Percentiles rank a stretch among this genome's conserved stretches.
Evolutionary conservation across 192 early-diverging fungal genomes (phyloP).

Genomic region (Glomus cerebriforme): DNA sequence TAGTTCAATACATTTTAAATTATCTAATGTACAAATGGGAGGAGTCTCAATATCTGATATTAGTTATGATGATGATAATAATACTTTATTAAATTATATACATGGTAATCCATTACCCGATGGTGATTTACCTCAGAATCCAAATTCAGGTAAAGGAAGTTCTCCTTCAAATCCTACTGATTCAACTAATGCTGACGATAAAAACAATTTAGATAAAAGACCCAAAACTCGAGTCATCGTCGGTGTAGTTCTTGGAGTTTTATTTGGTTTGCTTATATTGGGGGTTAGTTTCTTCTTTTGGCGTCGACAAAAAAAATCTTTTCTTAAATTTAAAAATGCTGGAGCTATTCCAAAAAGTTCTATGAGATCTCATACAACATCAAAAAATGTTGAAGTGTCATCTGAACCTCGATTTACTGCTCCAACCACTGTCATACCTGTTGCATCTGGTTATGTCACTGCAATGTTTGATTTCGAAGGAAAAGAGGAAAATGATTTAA

Average conservation of each 20-base stretch:
- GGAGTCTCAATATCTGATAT: slow-evolving; percentile 71
- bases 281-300: neutral
- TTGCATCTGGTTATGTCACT: slow-evolving; percentile 30
- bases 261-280: neutral
- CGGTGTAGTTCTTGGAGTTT: neutral
- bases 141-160: neutral
- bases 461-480: slow-evolving; percentile 47
- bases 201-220: neutral
- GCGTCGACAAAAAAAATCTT: neutral
- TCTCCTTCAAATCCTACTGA: neutral
- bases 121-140: slow-evolving; percentile 37
- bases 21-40: slow-evolving; percentile 56
- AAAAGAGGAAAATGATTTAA: slow-evolving; percentile 45
- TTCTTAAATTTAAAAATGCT: neutral
- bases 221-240: neutral
- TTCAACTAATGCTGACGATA: neutral
- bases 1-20: slow-evolving; percentile 63
- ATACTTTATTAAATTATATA: slow-evolving; percentile 39
- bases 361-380: neutral
- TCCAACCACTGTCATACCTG: neutral
- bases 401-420: neutral
- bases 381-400: neutral
- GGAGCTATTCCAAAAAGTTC: neutral
- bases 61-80: slow-evolving; percentile 41
- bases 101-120: slow-evolving; percentile 20